Conservation (phyloP, 2,329 filamentous ascomycete genomes). For the Apiospora arundinis region DNA sequence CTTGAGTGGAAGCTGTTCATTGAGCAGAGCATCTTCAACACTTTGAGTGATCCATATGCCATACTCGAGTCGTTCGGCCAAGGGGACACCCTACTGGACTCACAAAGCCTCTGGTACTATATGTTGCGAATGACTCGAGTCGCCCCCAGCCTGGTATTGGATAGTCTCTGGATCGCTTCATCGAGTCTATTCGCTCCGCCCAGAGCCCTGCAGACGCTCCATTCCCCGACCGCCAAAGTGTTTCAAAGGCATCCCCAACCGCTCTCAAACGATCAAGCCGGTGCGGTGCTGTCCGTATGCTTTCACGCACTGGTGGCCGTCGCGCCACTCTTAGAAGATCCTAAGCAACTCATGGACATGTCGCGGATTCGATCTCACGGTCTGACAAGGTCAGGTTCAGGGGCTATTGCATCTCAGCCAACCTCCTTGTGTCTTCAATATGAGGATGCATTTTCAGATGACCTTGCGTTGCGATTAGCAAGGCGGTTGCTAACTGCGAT, state of each 20-base stretch:
- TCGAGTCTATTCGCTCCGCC: constrained; percentile 64
- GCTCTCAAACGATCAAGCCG: constrained; percentile 57
- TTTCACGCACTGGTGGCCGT: constrained; percentile 67
- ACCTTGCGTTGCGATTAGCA: constrained; percentile 64
- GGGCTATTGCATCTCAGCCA: constrained; percentile 53
- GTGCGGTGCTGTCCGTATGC: constrained; percentile 63
- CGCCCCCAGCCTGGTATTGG: constrained; percentile 64
- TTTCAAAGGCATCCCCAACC: constrained; percentile 43
- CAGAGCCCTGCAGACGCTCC: constrained; percentile 47
- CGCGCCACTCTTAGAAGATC: constrained; percentile 56
- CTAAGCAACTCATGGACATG: constrained; percentile 61
- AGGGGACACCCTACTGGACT: constrained; percentile 61
- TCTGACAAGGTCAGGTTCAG: constrained; percentile 53
- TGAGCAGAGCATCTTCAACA: constrained; percentile 69
- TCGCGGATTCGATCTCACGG: constrained; percentile 65
- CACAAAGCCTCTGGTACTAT: constrained; percentile 67
- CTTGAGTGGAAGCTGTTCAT: constrained; percentile 65
- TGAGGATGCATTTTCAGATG: constrained; percentile 67
- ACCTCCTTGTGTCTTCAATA: constrained; percentile 62
- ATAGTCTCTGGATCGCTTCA: constrained; percentile 69
- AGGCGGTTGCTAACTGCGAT: constrained; percentile 65
- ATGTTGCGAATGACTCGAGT: constrained; percentile 65
- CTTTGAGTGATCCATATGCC: constrained; percentile 63
- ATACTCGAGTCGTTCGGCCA: constrained; percentile 63
- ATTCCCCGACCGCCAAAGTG: constrained; percentile 45